These are phyloP conservation scores for Fusarium chlamydosporum DNA, from an alignment of 2,329 filamentous ascomycete species.

Conservation along the genomic window DNA sequence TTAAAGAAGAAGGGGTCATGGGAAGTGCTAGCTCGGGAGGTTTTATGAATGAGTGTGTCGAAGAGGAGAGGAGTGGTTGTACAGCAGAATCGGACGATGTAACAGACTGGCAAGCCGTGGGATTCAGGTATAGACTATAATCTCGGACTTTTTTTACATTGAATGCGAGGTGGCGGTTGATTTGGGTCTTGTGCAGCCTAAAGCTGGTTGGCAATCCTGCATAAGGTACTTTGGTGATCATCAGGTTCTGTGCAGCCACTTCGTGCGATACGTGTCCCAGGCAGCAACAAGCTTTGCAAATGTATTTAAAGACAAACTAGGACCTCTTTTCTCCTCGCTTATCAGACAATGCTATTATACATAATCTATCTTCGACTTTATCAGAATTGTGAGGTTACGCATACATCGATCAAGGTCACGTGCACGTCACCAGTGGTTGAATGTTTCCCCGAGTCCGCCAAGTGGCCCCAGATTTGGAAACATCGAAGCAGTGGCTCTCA, in stretches of 20 bases:
- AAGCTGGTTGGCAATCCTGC: no score
- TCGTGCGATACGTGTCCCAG: background rate
- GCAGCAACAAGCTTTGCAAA: background rate
- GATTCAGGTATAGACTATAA: slow-evolving; percentile 69
- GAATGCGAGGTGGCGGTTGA: background rate
- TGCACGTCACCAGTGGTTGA: slow-evolving; percentile 7
- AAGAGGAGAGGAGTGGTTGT: slow-evolving; percentile 45
- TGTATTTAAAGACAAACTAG: background rate
- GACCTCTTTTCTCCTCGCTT: background rate
- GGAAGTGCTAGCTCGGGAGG: slow-evolving; percentile 61
- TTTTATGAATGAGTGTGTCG: slow-evolving; percentile 54
- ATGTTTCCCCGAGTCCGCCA: slow-evolving; percentile 35
- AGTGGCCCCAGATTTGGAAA: slow-evolving; percentile 32
- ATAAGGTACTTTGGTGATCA: background rate
- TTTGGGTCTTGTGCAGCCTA: background rate
- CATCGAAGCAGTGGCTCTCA: slow-evolving; percentile 24
- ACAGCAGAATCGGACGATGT: slow-evolving; percentile 67
- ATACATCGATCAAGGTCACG: slow-evolving; percentile 21
- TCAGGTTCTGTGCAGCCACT: background rate
- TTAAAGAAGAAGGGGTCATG: slow-evolving; percentile 60
- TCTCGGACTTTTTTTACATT: background rate
- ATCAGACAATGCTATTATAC: no score
- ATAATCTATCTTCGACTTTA: background rate
- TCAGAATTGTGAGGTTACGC: background rate
- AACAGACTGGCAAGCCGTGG: slow-evolving; percentile 71